Evolutionary conservation across 2,329 filamentous ascomycete species (phyloP).

Genomic region (Pyrenophora seminiperda): DNA sequence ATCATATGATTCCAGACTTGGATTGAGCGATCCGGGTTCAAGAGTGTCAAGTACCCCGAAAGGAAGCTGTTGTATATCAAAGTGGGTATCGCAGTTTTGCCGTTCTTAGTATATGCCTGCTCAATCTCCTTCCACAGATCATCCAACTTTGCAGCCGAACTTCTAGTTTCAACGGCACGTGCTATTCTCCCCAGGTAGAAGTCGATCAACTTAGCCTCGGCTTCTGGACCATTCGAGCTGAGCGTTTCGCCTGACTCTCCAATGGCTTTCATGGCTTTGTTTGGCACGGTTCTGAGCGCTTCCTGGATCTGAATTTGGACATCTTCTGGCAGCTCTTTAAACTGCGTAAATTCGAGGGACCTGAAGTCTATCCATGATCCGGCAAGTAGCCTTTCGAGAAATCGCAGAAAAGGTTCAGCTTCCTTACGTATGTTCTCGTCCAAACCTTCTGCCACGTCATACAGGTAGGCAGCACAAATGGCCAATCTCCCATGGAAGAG

Average conservation of each 20-base stretch:
- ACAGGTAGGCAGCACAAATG: conserved; percentile 42
- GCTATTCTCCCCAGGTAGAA: conserved; percentile 36
- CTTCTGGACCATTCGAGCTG: conserved; percentile 2
- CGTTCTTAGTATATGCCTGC: conserved; percentile 20
- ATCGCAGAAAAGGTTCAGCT: conserved; percentile 33
- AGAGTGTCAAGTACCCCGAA: conserved; percentile 53
- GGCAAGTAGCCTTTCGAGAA: conserved; percentile 34
- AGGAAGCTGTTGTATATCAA: conserved; percentile 55
- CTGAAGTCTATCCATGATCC: conserved; percentile 23
- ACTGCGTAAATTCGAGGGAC: conserved; percentile 19
- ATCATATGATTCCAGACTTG: conserved; percentile 64
- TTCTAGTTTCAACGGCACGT: conserved; percentile 26
- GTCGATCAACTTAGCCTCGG: conserved; percentile 25
- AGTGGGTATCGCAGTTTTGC: conserved; percentile 29
- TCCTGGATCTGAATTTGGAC: conserved; percentile 21
- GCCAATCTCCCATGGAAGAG: conserved; percentile 23
- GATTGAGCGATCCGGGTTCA: conserved; percentile 52
- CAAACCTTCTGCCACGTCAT: conserved; percentile 34
- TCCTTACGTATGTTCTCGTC: conserved; percentile 23
- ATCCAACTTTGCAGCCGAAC: conserved; percentile 24
- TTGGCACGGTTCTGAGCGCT: conserved; percentile 31
- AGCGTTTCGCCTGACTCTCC: conserved; percentile 11
- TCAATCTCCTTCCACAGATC: conserved; percentile 31
- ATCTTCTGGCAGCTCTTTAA: conserved; percentile 22
- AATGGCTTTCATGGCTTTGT: conserved; percentile 25